Evolutionary conservation across 257 asterid species (phyloP).

Genomic region (Ligustrum vulgare): DNA sequence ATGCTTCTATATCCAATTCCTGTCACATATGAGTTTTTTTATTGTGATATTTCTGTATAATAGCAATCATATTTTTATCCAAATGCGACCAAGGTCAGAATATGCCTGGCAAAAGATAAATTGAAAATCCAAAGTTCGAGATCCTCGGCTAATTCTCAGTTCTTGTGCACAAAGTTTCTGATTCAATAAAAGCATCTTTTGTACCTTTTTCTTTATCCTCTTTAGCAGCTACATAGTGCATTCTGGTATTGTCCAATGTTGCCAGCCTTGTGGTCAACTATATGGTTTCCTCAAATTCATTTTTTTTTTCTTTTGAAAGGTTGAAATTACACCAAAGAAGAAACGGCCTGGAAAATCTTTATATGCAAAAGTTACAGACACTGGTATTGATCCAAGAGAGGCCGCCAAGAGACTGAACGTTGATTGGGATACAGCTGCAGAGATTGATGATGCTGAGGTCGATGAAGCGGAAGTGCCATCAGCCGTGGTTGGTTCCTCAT

Average conservation of each 20-base stretch:
- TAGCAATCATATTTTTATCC: not conserved
- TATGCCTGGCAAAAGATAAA: not conserved
- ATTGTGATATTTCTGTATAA: not conserved
- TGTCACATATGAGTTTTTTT: not conserved
- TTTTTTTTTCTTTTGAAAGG: slow-evolving; percentile 41
- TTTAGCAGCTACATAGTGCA: not conserved
- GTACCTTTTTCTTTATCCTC: not conserved
- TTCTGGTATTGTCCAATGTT: not conserved
- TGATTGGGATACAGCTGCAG: slow-evolving; percentile 97
- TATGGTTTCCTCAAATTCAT: not conserved
- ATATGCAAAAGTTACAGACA: slow-evolving; percentile 82
- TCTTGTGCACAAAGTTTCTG: not conserved
- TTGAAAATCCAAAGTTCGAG: not conserved
- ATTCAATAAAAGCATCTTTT: not conserved
- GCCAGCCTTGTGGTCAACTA: not conserved
- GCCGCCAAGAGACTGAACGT: slow-evolving; percentile 87
- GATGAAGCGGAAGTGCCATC: slow-evolving; percentile 78
- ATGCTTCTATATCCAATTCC: not conserved
- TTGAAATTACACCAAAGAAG: slow-evolving; percentile 49
- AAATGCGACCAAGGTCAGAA: not conserved
- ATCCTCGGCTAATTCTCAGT: not conserved
- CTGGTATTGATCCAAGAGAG: slow-evolving; percentile 75
- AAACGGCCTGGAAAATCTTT: slow-evolving; percentile 57
- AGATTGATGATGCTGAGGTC: slow-evolving; percentile 60
- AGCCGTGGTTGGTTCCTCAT: slow-evolving; percentile 59